A percentile compares a stretch with the other conserved stretches of the same genome.
Evolutionary conservation across 208 protist species (phyloP).

Genomic region (Endotrypanum monterogeii): DNA sequence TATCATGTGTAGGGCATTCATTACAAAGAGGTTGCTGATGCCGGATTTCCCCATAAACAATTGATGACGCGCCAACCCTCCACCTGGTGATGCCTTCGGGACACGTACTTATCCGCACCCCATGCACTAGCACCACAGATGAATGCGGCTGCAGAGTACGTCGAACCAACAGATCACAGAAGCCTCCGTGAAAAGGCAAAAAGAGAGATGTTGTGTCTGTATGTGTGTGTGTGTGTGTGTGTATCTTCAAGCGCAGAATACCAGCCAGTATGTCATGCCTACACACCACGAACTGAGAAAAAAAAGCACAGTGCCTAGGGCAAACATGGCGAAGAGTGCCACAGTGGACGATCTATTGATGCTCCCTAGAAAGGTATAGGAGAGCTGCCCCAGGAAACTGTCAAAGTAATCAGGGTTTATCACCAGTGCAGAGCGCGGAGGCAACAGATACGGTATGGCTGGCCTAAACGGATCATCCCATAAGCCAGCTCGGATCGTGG

Average conservation of each 20-base stretch:
- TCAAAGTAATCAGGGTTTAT: constrained; percentile 70
- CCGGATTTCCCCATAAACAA: too few species aligned
- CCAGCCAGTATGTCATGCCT: constrained; percentile 16
- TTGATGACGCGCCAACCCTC: too few species aligned
- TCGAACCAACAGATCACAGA: neutral
- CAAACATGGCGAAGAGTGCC: constrained; percentile 13
- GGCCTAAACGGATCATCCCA: constrained; percentile 55
- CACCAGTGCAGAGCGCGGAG: constrained; percentile 36
- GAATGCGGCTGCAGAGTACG: neutral
- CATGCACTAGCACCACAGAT: neutral
- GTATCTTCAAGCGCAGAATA: constrained; percentile 4
- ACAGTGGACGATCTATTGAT: constrained; percentile 16
- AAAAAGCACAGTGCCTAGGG: constrained; percentile 9
- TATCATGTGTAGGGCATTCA: neutral
- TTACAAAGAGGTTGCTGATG: too few species aligned
- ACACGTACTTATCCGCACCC: neutral
- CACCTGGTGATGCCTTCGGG: neutral
- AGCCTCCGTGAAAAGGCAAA: neutral
- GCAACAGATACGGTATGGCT: constrained; percentile 28
- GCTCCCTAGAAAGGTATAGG: constrained; percentile 38
- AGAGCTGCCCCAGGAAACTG: constrained; percentile 26
- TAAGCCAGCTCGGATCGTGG: constrained; percentile 15
- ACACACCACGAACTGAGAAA: constrained; percentile 24
- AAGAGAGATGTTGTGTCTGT: too few species aligned
- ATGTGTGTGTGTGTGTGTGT: constrained; percentile 3